These are phyloP conservation scores for Amanita brunnescens DNA, from an alignment of 768 basidiomycete species.

Conservation along the genomic window DNA sequence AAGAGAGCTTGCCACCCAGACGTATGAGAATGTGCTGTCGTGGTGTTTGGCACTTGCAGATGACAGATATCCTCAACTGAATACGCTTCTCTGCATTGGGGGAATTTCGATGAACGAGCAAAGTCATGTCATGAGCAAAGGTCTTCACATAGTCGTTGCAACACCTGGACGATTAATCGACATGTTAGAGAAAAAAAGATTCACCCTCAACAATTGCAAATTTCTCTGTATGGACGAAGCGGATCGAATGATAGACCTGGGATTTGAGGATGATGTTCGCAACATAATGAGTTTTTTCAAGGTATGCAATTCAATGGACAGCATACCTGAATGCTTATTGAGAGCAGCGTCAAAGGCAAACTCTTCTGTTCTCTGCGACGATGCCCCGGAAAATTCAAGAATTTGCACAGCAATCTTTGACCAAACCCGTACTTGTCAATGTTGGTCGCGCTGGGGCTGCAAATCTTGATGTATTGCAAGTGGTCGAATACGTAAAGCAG, in stretches of 20 bases:
- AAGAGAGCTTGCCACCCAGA: conserved; percentile 93
- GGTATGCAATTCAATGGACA: conserved; percentile 32
- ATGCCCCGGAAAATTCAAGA: conserved; percentile 99
- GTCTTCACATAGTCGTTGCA: conserved; percentile 92
- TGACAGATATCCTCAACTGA: conserved; percentile 75
- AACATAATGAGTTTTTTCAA: conserved; percentile 99
- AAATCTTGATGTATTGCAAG: conserved; percentile 91
- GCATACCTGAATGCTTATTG: not conserved
- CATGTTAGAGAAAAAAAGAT: conserved; percentile 93
- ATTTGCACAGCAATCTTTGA: conserved; percentile 94
- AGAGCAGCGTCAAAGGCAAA: conserved; percentile 88
- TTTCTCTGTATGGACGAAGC: conserved; percentile 99
- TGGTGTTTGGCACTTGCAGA: conserved; percentile 82
- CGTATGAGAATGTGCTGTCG: conserved; percentile 84
- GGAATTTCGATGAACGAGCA: conserved; percentile 99
- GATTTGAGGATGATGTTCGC: conserved; percentile 97
- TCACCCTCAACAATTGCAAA: conserved; percentile 91
- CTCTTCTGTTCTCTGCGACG: conserved; percentile 93
- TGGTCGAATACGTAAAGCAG: conserved; percentile 98
- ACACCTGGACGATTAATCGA: conserved; percentile 96
- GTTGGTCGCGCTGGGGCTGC: conserved; percentile 98
- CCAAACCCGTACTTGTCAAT: conserved; percentile 90
- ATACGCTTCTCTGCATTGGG: conserved; percentile 89
- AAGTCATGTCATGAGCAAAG: conserved; percentile 81
- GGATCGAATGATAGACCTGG: conserved; percentile 97